Base-by-base conservation (phyloP, 2,329 filamentous ascomycete species). In the Chalaropsis thielavioides region DNA sequence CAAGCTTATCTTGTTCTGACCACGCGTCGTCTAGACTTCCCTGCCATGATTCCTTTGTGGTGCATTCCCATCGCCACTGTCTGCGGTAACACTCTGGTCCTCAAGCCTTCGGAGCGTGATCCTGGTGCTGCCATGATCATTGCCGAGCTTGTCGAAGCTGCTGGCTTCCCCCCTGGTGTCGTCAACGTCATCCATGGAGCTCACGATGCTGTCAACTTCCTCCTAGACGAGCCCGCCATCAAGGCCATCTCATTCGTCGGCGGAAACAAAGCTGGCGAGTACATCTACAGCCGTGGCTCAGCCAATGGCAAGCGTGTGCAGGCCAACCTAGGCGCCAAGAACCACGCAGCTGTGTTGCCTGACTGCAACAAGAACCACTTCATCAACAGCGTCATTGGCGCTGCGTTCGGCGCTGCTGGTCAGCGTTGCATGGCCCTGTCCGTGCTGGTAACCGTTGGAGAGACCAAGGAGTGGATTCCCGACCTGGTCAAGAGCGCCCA, bases 31-130 rank as follows among this genome's bases (percentile, higher is more conserved):
- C n/a, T 67, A 89, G 86, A 94, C 79, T 94, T 94, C 77, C 89
- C 89, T 54, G 89, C 89, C 70, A 95, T 95, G 89, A 94, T 95
- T 74, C 90, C 89, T 2, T 81, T 95, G n/a, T 95, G 89, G 89
- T 90, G 83, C 68, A 91, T 95, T 68, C 90, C 89, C 46, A 88
- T 94, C 70, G 89, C 89, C 59, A 89, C 89, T 54, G 83, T 92
- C 35, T 90, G 88, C 19, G 89, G 89, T 63, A 95, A 95, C 79
- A 92, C 88, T 15, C 79, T 91, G 66, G 83, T 95, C 70, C 79
- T 95, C 70, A 95, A 95, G 81, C 89, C 89, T 10, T 92, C 89
- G 0, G 89, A 95, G 78, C 84, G 89, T 66, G 89, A 92, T 71
- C 89, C 89, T 8, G 89, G 89, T 67, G 89, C 89, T 10, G 85